Evolutionary conservation across 768 basidiomycete species (phyloP).

Genomic region (Russula brevipes): DNA sequence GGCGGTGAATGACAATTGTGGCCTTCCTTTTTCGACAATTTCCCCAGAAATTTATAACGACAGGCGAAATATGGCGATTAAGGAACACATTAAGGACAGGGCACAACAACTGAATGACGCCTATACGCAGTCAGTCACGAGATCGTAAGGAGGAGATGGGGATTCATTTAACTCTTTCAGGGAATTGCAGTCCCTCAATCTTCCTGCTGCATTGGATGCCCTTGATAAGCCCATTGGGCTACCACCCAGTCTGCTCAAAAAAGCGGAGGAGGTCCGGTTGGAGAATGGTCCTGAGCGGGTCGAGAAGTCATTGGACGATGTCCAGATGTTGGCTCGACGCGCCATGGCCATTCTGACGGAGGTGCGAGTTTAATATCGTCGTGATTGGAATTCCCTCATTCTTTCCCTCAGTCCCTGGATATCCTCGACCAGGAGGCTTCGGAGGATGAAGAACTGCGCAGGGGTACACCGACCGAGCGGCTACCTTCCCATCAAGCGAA

Average conservation of each 20-base stretch:
- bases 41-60: constrained; percentile 78
- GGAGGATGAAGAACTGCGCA: constrained; percentile 69
- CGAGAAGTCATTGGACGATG: constrained; percentile 65
- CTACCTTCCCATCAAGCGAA: constrained; percentile 78
- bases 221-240: constrained; percentile 82
- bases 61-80: constrained; percentile 62
- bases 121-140: constrained; percentile 46
- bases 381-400: neutral
- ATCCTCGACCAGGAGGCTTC: constrained; percentile 87
- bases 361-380: constrained; percentile 39
- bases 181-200: constrained; percentile 61
- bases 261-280: constrained; percentile 76
- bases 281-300: constrained; percentile 74
- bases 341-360: constrained; percentile 67
- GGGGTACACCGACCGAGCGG: constrained; percentile 45
- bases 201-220: constrained; percentile 84
- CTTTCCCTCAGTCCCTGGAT: constrained; percentile 63
- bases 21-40: neutral
- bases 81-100: constrained; percentile 57
- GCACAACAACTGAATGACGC: constrained; percentile 59
- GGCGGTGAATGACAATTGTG: constrained; percentile 28
- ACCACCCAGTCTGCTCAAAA: constrained; percentile 80
- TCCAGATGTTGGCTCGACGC: constrained; percentile 58
- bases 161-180: constrained; percentile 35
- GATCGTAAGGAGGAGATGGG: neutral